phyloP scores from a whole-genome alignment of 768 basidiomycete species.

The Imleria badia region DNA sequence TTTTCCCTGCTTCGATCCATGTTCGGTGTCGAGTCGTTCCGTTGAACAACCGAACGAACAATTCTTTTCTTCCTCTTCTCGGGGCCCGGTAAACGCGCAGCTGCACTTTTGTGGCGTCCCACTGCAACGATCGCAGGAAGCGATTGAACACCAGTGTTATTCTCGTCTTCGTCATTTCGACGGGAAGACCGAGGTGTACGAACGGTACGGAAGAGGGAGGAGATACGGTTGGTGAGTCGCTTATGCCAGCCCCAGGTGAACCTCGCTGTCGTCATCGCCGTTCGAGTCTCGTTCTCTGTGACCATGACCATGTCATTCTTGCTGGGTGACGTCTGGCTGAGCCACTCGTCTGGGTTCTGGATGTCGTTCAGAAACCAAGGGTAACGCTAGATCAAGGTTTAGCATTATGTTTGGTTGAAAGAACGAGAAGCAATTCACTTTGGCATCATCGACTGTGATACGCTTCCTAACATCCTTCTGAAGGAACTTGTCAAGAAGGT shows the following conservation, averaged over 20 bases:
- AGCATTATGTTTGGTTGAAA: background rate
- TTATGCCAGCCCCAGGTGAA: slow-evolving; percentile 62
- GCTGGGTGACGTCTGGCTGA: slow-evolving; percentile 56
- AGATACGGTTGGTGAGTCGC: slow-evolving; percentile 43
- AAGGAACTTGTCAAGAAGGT: slow-evolving; percentile 71
- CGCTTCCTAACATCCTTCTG: slow-evolving; percentile 76
- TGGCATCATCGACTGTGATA: slow-evolving; percentile 78
- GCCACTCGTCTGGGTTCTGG: slow-evolving; percentile 66
- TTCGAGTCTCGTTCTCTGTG: slow-evolving; percentile 72
- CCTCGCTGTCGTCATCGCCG: slow-evolving; percentile 65
- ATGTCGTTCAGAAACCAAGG: slow-evolving; percentile 73
- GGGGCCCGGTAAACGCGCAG: slow-evolving; percentile 11
- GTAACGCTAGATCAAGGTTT: slow-evolving; percentile 43
- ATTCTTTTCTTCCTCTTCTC: slow-evolving; percentile 31
- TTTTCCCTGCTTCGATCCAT: slow-evolving; percentile 27
- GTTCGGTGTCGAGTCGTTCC: slow-evolving; percentile 24
- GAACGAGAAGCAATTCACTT: slow-evolving; percentile 47
- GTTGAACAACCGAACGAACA: slow-evolving; percentile 16
- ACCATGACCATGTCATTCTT: slow-evolving; percentile 54
- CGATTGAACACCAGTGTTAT: slow-evolving; percentile 32
- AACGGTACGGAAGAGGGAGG: slow-evolving; percentile 49
- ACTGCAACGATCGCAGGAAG: slow-evolving; percentile 25
- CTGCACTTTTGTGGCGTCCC: slow-evolving; percentile 28
- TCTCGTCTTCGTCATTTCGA: slow-evolving; percentile 16
- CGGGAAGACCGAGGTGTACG: slow-evolving; percentile 28